Evolutionary conservation across 352 stramenopile species (phyloP), one percentile per base, ranked within the genome.

Genomic region (Halophytophthora batemanensis): DNA sequence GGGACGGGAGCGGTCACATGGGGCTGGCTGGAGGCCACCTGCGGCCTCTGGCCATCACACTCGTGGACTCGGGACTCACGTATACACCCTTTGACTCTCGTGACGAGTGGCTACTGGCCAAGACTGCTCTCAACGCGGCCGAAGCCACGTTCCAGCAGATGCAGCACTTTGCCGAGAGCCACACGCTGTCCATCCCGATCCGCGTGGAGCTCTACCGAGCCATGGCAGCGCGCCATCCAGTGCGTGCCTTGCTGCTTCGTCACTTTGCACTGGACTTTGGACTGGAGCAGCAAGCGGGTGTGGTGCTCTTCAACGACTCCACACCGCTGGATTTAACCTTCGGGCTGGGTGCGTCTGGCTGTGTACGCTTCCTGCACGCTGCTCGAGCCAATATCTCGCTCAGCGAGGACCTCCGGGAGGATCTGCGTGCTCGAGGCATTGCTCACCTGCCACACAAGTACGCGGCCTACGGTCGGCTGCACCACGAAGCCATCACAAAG

Each of bases 101-200:
- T 0, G 55, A 65, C 8, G 74, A 82, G 64, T 85, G 71, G 69
- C 56, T 60, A 23, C 56, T 82, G 13, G 74, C 71, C 53, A 85
- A 80, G 53, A 71, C 70, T 23, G 69, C 59, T 15, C 56, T 81
- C 12, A 74, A 85, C 23, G 51, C 69, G 2, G 66, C 64, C 37
- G 69, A 77, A 34, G 58, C 62, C 46, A 69, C 59, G 13, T 71
- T 66, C 58, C 74, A 85, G 53, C 57, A 85, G 56, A 66, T 82
- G 55, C 59, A 68, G 48, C 74, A 85, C 64, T 74, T 81, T 38
- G 61, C 53, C 15, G 71, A 82, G 46, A 77, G 66, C 12, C 74
- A 85, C 57, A 69, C 64, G 7, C 37, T 74, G 40, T 69, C 66
- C 17, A 72, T 77, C 39, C 74, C 71, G 7, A 65, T 85, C 14